Conservation (phyloP, 116 monocot species). For the Iris pallida region DNA sequence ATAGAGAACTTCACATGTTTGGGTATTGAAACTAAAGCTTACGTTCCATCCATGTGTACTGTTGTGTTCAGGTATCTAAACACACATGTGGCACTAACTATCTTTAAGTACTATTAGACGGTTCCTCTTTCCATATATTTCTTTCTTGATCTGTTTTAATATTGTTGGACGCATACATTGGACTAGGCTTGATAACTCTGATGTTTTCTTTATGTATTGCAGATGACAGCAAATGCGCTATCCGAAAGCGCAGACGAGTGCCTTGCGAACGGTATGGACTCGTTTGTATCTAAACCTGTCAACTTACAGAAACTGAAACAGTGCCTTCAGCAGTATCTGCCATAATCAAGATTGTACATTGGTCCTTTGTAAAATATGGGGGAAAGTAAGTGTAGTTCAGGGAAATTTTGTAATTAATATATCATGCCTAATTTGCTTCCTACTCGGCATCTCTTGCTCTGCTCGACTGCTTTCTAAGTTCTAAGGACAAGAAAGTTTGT, state of each 20-base stretch:
- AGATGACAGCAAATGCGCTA: constrained; percentile 80
- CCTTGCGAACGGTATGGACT: constrained; percentile 69
- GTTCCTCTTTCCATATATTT: too few species aligned
- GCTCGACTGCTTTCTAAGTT: too few species aligned
- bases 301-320: constrained; percentile 59
- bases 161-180: background rate
- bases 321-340: constrained; percentile 45
- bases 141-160: too few species aligned
- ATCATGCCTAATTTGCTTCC: constrained; percentile 12
- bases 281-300: constrained; percentile 73
- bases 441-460: too few species aligned
- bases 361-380: constrained; percentile 44
- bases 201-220: constrained; percentile 5
- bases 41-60: too few species aligned
- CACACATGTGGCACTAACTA: too few species aligned
- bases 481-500: too few species aligned
- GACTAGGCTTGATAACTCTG: background rate
- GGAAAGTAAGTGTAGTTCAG: constrained; percentile 18
- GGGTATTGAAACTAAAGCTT: too few species aligned
- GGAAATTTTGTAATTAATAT: constrained; percentile 33
- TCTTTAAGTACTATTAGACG: too few species aligned
- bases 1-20: too few species aligned
- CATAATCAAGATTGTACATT: constrained; percentile 34
- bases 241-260: constrained; percentile 64
- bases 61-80: too few species aligned